Percentiles rank a stretch among this genome's conserved stretches.
phyloP scores from a whole-genome alignment of 2,329 filamentous ascomycete genomes.

The Colletotrichum lupini region DNA sequence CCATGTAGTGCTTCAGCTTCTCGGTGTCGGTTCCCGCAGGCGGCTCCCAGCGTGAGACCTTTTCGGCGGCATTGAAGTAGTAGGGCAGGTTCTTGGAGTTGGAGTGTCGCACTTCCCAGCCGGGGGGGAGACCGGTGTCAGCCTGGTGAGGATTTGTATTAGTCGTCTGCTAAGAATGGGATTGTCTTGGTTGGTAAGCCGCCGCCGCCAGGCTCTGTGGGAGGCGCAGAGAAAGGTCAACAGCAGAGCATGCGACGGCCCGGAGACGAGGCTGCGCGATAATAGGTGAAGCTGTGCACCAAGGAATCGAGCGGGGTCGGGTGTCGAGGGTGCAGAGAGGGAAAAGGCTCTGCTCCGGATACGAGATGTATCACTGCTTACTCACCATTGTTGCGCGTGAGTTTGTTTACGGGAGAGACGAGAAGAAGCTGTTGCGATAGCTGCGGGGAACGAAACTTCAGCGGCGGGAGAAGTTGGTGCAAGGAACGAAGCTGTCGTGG shows the following conservation, averaged over 20 bases:
- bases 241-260: background rate
- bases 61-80: slow-evolving; percentile 92
- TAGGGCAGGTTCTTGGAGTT: slow-evolving; percentile 99
- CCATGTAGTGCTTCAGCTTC: slow-evolving; percentile 95
- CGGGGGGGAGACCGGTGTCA: slow-evolving; percentile 83
- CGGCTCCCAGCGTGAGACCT: slow-evolving; percentile 95
- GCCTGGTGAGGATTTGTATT: slow-evolving; percentile 54
- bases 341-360: background rate
- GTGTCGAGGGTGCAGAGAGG: background rate
- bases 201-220: background rate
- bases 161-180: slow-evolving; percentile 9
- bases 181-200: slow-evolving; percentile 12
- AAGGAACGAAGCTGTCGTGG: background rate
- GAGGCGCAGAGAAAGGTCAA: background rate
- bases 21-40: slow-evolving; percentile 89
- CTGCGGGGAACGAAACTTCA: background rate
- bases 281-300: background rate
- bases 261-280: background rate
- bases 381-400: slow-evolving; percentile 12
- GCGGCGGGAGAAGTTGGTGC: background rate
- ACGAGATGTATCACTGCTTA: background rate
- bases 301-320: background rate
- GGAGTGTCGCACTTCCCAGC: slow-evolving; percentile 97
- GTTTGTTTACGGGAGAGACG: background rate
- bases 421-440: background rate